These are phyloP conservation scores for Yarrowia keelungensis DNA, from an alignment of 805 yeast genomes.

Conservation along the genomic window DNA sequence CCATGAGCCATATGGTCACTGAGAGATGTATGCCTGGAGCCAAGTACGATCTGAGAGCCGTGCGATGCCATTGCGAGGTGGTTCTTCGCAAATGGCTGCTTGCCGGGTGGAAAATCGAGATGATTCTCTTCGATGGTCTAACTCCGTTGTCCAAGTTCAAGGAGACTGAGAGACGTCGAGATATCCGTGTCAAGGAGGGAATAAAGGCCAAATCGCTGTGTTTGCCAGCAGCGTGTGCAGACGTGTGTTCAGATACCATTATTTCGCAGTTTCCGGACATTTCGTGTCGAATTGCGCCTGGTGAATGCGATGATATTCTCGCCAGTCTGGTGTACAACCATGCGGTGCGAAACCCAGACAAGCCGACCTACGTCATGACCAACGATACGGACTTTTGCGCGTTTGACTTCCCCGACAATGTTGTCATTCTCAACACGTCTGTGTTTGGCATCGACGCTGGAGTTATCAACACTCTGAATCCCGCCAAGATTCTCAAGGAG, in stretches of 20 bases:
- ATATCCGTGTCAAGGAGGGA: slow-evolving; percentile 1
- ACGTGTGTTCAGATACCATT: slow-evolving; percentile 27
- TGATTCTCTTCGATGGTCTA: slow-evolving; percentile 26
- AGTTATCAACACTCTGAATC: slow-evolving; percentile 17
- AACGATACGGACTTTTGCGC: slow-evolving; percentile 33
- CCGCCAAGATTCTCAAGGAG: not conserved
- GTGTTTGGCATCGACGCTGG: slow-evolving; percentile 25
- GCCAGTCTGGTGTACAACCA: slow-evolving; percentile 30
- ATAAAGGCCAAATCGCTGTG: slow-evolving; percentile 4
- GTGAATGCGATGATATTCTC: slow-evolving; percentile 20
- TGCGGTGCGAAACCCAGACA: not conserved
- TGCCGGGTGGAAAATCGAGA: slow-evolving; percentile 26
- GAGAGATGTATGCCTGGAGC: slow-evolving; percentile 25
- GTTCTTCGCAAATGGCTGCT: slow-evolving; percentile 18
- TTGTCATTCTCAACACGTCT: slow-evolving; percentile 23
- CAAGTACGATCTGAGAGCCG: slow-evolving; percentile 12
- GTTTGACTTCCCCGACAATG: slow-evolving; percentile 24
- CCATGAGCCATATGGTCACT: slow-evolving; percentile 34
- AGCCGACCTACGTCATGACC: slow-evolving; percentile 24
- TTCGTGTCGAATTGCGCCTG: slow-evolving; percentile 19
- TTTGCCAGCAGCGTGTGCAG: slow-evolving; percentile 19
- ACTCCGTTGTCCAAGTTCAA: slow-evolving; percentile 19
- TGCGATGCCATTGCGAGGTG: slow-evolving; percentile 1
- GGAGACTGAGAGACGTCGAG: slow-evolving; percentile 24
- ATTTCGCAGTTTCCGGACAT: slow-evolving; percentile 19